Conservation (phyloP, 805 yeast species). For the Kluyveromyces nonfermentans region DNA sequence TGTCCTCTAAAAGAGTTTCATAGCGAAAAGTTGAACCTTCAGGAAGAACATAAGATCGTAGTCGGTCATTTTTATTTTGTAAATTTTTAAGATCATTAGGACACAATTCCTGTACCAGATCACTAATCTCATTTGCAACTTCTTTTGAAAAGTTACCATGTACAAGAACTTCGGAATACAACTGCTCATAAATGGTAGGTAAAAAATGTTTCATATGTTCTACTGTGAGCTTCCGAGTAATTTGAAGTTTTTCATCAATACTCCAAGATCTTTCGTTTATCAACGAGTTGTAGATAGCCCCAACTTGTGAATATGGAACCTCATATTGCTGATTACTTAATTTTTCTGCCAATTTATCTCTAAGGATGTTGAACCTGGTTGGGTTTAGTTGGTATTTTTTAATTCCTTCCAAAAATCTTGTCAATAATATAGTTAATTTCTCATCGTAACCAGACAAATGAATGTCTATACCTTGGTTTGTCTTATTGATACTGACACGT, state of each 20-base stretch:
- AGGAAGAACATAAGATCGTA: conserved; percentile 37
- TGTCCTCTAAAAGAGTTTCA: conserved; percentile 48
- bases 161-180: conserved; percentile 61
- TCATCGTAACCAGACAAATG: conserved; percentile 76
- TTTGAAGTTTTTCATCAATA: conserved; percentile 48
- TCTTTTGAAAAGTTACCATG: conserved; percentile 60
- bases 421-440: conserved; percentile 56
- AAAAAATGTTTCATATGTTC: conserved; percentile 44
- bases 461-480: conserved; percentile 63
- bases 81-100: conserved; percentile 34
- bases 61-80: conserved; percentile 21
- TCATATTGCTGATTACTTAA: conserved; percentile 60
- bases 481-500: conserved; percentile 43
- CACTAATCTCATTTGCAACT: conserved; percentile 44
- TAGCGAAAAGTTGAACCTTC: conserved; percentile 34
- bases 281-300: conserved; percentile 49
- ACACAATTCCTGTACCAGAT: conserved; percentile 35
- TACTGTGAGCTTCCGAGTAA: conserved; percentile 36
- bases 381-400: conserved; percentile 39
- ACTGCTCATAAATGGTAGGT: conserved; percentile 45
- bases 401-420: conserved; percentile 48
- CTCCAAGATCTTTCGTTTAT: conserved; percentile 68
- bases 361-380: conserved; percentile 57
- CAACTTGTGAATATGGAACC: conserved; percentile 73
- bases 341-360: conserved; percentile 53